Conservation (phyloP, 2,329 filamentous ascomycete genomes). For the Leptoxyphium fumago region DNA sequence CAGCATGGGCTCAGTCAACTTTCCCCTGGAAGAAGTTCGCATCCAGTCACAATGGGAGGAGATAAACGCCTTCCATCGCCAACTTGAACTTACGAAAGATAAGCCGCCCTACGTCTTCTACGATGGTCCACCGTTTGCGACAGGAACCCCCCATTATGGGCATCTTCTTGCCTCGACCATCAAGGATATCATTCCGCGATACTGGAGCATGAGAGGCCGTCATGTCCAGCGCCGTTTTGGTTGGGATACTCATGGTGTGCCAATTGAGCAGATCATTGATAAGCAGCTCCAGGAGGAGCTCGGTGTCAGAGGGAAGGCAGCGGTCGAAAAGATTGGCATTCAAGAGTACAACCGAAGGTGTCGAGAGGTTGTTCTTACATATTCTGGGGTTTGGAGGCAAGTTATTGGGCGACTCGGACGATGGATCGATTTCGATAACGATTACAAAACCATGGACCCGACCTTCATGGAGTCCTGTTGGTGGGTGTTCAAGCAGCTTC, state of each 20-base stretch:
- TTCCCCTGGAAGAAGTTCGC: constrained; percentile 78
- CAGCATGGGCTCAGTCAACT: constrained; percentile 45
- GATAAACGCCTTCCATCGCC: constrained; percentile 78
- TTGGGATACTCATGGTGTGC: constrained; percentile 90
- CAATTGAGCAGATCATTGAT: constrained; percentile 95
- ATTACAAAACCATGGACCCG: constrained; percentile 97
- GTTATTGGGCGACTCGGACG: constrained; percentile 80
- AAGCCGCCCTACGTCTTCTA: constrained; percentile 87
- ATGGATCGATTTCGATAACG: constrained; percentile 97
- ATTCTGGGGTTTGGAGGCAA: constrained; percentile 69
- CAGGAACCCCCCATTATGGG: constrained; percentile 50
- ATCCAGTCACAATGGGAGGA: constrained; percentile 79
- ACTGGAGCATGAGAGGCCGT: constrained; percentile 94
- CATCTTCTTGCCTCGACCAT: constrained; percentile 85
- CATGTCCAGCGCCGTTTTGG: constrained; percentile 87
- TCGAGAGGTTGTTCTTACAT: constrained; percentile 84
- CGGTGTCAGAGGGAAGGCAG: constrained; percentile 73
- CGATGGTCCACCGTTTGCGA: constrained; percentile 46
- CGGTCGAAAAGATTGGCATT: constrained; percentile 74
- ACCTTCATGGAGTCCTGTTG: constrained; percentile 90
- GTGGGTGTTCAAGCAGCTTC: constrained; percentile 94
- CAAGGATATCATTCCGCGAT: constrained; percentile 91
- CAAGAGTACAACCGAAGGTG: constrained; percentile 86
- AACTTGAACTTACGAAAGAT: constrained; percentile 74
- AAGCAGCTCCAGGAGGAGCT: constrained; percentile 53